phyloP scores from a whole-genome alignment of 1,139 yeast species.

The Geotrichum bryndzae region DNA sequence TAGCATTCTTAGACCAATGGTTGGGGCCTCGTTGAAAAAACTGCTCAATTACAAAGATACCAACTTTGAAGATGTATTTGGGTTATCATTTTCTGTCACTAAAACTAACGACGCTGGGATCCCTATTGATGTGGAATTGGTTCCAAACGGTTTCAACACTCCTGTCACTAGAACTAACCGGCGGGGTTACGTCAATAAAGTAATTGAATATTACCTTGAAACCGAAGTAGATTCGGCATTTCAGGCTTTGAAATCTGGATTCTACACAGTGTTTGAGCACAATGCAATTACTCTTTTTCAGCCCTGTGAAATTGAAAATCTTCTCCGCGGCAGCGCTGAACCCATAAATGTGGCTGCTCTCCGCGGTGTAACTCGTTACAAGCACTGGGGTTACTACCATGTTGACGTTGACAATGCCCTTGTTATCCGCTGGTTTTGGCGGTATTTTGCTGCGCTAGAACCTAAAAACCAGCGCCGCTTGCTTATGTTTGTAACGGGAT shows the following conservation, averaged over 20 bases:
- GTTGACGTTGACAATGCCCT: slow-evolving; percentile 34
- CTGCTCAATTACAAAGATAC: slow-evolving; percentile 46
- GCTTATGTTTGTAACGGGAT: slow-evolving; percentile 77
- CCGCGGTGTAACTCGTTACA: slow-evolving; percentile 65
- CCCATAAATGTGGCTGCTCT: slow-evolving; percentile 62
- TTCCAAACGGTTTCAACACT: slow-evolving; percentile 49
- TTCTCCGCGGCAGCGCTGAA: slow-evolving; percentile 72
- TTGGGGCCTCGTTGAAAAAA: slow-evolving; percentile 52
- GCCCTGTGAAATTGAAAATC: slow-evolving; percentile 71
- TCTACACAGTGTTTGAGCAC: slow-evolving; percentile 70
- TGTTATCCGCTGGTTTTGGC: slow-evolving; percentile 81
- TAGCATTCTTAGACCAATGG: slow-evolving; percentile 57
- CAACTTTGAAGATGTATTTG: slow-evolving; percentile 43
- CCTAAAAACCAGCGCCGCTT: slow-evolving; percentile 53
- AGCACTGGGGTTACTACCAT: slow-evolving; percentile 45
- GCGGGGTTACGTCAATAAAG: slow-evolving; percentile 53
- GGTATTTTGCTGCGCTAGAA: slow-evolving; percentile 43
- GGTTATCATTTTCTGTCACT: slow-evolving; percentile 46
- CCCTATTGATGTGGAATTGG: slow-evolving; percentile 41
- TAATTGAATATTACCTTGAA: slow-evolving; percentile 55
- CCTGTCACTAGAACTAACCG: slow-evolving; percentile 54
- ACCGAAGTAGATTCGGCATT: slow-evolving; percentile 51
- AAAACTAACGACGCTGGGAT: slow-evolving; percentile 9
- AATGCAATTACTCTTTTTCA: slow-evolving; percentile 71
- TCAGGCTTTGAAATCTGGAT: slow-evolving; percentile 60